These are phyloP conservation scores for Fusarium veterinarium DNA, from an alignment of 2,329 filamentous ascomycete genomes.

Conservation along the genomic window DNA sequence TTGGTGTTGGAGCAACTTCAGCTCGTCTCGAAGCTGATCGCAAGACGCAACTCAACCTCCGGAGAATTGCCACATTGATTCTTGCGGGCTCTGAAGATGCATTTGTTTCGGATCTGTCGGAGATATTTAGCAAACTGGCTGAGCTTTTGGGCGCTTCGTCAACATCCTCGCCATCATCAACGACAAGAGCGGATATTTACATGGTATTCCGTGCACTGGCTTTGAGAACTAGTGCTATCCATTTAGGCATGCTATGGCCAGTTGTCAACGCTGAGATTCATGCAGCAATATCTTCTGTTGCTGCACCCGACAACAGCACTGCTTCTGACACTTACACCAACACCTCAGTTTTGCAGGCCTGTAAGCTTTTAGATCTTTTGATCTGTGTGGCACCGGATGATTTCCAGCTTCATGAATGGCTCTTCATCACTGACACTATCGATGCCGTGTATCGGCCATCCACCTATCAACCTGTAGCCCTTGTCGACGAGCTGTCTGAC, in stretches of 20 bases:
- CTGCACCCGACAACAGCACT: constrained; percentile 71
- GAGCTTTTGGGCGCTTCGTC: constrained; percentile 87
- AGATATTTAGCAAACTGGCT: constrained; percentile 83
- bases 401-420: constrained; percentile 98
- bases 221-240: constrained; percentile 80
- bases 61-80: constrained; percentile 82
- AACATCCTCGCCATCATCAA: constrained; percentile 91
- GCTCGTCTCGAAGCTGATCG: constrained; percentile 95
- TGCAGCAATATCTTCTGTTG: constrained; percentile 79
- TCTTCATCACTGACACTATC: constrained; percentile 96
- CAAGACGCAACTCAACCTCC: constrained; percentile 89
- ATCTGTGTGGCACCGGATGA: constrained; percentile 90
- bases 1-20: constrained; percentile 95
- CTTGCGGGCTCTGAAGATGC: constrained; percentile 81
- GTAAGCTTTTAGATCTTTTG: constrained; percentile 92
- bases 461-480: constrained; percentile 74
- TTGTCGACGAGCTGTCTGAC: constrained; percentile 87
- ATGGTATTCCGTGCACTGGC: constrained; percentile 86
- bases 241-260: constrained; percentile 89
- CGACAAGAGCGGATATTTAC: constrained; percentile 88
- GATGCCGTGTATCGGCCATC: constrained; percentile 90
- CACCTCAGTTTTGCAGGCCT: constrained; percentile 84
- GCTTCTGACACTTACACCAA: constrained; percentile 81
- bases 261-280: constrained; percentile 89
- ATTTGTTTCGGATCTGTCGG: constrained; percentile 79